Conservation (phyloP, 495 filamentous ascomycete species). For the Geopyxis carbonaria region DNA sequence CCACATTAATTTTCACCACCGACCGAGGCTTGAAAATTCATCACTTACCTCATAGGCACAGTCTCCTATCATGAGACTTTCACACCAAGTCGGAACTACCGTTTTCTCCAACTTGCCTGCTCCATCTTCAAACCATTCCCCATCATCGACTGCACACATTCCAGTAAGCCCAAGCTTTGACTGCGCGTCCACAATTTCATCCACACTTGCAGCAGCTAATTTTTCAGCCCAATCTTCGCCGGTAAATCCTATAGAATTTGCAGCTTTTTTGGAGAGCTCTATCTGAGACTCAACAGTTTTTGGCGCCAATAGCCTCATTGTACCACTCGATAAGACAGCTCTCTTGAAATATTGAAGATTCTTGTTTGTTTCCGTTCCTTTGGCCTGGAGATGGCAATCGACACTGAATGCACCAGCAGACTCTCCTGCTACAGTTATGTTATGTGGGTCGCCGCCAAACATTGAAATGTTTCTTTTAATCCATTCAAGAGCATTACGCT, state of each 20-base stretch:
- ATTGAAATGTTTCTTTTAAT: constrained; percentile 46
- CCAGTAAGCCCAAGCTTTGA: not conserved
- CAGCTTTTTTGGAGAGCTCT: not conserved
- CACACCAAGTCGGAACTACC: not conserved
- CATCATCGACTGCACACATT: constrained; percentile 1
- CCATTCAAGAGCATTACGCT: constrained; percentile 50
- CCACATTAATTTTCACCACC: not conserved
- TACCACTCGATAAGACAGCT: not conserved
- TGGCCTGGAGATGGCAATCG: constrained; percentile 2
- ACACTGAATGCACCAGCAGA: constrained; percentile 30
- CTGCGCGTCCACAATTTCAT: not conserved
- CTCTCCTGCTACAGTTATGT: constrained; percentile 40
- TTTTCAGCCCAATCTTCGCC: constrained; percentile 2
- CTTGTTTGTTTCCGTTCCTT: too few relatives aligned
- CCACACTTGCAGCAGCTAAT: not conserved
- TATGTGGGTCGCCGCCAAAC: constrained; percentile 51
- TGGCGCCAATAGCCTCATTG: not conserved
- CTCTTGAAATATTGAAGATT: not conserved
- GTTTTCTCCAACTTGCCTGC: not conserved
- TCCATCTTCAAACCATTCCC: not conserved
- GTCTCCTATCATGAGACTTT: constrained; percentile 2
- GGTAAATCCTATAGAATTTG: not conserved
- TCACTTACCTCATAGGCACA: constrained; percentile 1
- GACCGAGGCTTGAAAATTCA: not conserved
- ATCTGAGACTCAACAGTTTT: not conserved